Base-by-base conservation (phyloP, 2,329 filamentous ascomycete genomes). In the Fusarium sp. region DNA sequence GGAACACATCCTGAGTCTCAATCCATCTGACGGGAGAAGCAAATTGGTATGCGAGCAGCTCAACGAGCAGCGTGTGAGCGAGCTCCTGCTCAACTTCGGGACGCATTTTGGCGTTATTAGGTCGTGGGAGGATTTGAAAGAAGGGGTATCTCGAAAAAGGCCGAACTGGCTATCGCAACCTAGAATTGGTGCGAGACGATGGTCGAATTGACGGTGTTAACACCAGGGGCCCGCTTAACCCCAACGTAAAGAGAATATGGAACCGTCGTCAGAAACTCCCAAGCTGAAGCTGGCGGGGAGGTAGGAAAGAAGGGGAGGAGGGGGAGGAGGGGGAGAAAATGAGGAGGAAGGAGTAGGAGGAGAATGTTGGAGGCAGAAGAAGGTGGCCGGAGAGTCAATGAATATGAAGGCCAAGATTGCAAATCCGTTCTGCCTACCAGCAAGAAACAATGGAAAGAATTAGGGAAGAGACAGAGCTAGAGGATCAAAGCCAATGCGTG, bases 11-110 rank as follows among this genome's bases (percentile, higher is more conserved):
- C 83, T 99, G 96, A 55, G 96, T 99, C 83, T 99, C 96, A 81
- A 99, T 99, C 96, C 96, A 99, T 89, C 96, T 91, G 74, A 99
- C 96, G 49, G 96, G 96, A 54, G 95, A 98, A 75, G 96, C 96
- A 81, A 99, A 99, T 80, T 99, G 96, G 83, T 98, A 99, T 85
- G 96, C 96, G 73, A 99, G 89, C 69, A 99, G 92, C 89, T 99
- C 96, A 71, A 99, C 93, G 78, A 99, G 92, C 82, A 99, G 89
- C 73, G 95, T 98, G 83, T 99, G 95, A 77, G 96, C 92, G 81
- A 99, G 92, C 86, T 99, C 96, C 83, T 99, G 96, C 89, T 99
- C 95, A 81, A 98, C 87, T 88, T 99, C 96, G 81, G 96, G 96
- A 86, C 93, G 93, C 95, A 98, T 98, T 75, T 76, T 90, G 83